Evolutionary conservation across 2,329 filamentous ascomycete species (phyloP).

Genomic region (Talaromyces sp.): DNA sequence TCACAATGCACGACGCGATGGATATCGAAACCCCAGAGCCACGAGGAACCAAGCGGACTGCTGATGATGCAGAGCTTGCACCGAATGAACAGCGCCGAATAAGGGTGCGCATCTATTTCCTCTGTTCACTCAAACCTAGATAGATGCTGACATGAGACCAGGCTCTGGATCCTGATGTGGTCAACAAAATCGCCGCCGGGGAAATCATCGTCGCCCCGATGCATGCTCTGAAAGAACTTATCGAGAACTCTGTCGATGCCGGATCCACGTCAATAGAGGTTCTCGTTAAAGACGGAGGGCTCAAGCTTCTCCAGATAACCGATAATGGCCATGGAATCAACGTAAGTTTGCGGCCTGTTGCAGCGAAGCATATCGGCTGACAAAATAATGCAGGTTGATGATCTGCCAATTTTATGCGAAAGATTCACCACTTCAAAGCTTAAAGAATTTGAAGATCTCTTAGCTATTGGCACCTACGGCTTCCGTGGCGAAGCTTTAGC

Average conservation of each 20-base stretch:
- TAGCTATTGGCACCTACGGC: slow-evolving; percentile 90
- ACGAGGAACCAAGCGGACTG: slow-evolving; percentile 52
- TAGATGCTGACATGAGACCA: slow-evolving; percentile 41
- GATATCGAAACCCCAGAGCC: slow-evolving; percentile 40
- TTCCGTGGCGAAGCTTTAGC: slow-evolving; percentile 94
- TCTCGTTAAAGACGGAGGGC: slow-evolving; percentile 86
- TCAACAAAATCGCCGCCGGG: slow-evolving; percentile 97
- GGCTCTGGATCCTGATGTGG: slow-evolving; percentile 85
- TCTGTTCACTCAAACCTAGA: too few species aligned
- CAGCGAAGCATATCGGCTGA: neutral
- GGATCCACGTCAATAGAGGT: slow-evolving; percentile 89
- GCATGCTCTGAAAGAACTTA: slow-evolving; percentile 91
- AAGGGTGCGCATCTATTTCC: slow-evolving; percentile 27
- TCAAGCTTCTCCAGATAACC: slow-evolving; percentile 94
- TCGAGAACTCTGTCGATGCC: slow-evolving; percentile 97
- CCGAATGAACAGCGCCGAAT: slow-evolving; percentile 52
- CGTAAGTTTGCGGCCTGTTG: slow-evolving; percentile 54
- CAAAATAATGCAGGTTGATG: slow-evolving; percentile 68
- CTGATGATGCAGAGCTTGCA: slow-evolving; percentile 42
- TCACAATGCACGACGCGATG: slow-evolving; percentile 43
- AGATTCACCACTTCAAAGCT: slow-evolving; percentile 97
- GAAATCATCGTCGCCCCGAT: slow-evolving; percentile 98
- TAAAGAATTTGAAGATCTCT: slow-evolving; percentile 87
- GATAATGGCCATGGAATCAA: slow-evolving; percentile 97
- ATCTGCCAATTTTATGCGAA: slow-evolving; percentile 87